Evolutionary conservation across 2,329 filamentous ascomycete species (phyloP), one percentile per base, ranked within the genome.

Genomic region (Hypoxylon sp.): DNA sequence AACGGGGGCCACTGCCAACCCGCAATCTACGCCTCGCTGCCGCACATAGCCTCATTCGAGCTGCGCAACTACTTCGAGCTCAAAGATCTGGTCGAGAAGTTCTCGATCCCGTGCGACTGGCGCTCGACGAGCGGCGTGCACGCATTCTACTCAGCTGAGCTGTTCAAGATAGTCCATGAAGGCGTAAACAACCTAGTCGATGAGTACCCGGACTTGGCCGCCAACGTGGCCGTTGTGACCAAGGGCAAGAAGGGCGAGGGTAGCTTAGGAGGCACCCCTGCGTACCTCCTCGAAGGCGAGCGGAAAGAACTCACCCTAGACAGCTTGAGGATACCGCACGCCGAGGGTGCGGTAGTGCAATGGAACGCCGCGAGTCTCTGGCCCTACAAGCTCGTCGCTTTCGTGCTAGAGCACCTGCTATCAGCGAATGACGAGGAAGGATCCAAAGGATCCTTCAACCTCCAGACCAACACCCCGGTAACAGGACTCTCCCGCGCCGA

Each of bases 341-440:
- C 89, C 5, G 76, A 85, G 6, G 92, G 90, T 2, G 91, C 89
- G 5, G 84, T 94, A 3, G 81, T 91, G 14, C 91, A 91, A 68
- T 81, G 82, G 44, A 81, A 87, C 46, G 92, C 92, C 0, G 92
- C 90, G 0, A 89, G 88, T 72, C 77, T 93, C 50, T 94, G 92
- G 92, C 94, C 94, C 0, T 97, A 97, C 79, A 97, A 96, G 80
- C 86, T 97, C 17, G 90, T 97, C 1, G 83, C 89, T 0, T 91
- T 89, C 80, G 84, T 94, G 0, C 81, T 97, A 0, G 88, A 92
- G 76, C 79, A 82, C 8, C 84, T 93, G 0, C 75, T 88, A 0
- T 69, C 71, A 1, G 63, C 70, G 8, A 67, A 63, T 47, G 22
- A 39, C 63, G 29, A 72, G 71, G 55, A 75, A 78, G 64, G 9